phyloP scores from a whole-genome alignment of 768 basidiomycete genomes.

The Kwoniella dendrophila region DNA sequence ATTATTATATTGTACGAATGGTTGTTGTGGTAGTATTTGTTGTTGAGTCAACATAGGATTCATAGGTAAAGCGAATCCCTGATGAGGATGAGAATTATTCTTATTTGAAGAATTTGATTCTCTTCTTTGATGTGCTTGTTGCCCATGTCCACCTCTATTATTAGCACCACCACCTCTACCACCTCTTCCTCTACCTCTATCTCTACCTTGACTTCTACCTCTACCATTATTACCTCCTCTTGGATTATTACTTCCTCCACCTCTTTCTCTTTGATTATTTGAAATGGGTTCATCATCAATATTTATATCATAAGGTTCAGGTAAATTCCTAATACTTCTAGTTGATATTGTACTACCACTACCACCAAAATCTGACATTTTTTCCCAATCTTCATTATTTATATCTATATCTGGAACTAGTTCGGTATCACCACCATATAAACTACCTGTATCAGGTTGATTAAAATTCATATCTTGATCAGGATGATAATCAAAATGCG shows the following conservation, averaged over 20 bases:
- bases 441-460: slow-evolving; percentile 32
- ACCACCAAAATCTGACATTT: no score
- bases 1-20: slow-evolving; percentile 1
- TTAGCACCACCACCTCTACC: background rate
- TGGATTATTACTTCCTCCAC: slow-evolving; percentile 15
- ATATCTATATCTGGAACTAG: no score
- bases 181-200: slow-evolving; percentile 15
- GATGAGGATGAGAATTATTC: background rate
- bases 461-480: no score
- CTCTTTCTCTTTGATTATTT: slow-evolving; percentile 18
- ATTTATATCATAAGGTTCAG: slow-evolving; percentile 44
- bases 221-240: slow-evolving; percentile 23
- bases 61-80: slow-evolving; percentile 15
- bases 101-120: background rate
- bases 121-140: no score
- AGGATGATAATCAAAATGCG: slow-evolving; percentile 51
- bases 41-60: slow-evolving; percentile 16
- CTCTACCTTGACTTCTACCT: slow-evolving; percentile 27
- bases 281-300: slow-evolving; percentile 11
- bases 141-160: background rate
- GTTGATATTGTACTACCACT: slow-evolving; percentile 29
- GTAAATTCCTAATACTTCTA: slow-evolving; percentile 35
- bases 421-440: slow-evolving; percentile 30
- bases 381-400: slow-evolving; percentile 17
- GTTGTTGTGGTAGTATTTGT: slow-evolving; percentile 14